These are phyloP conservation scores for Fusarium fujikuroi DNA, from an alignment of 2,329 filamentous ascomycete species.

Conservation along the genomic window DNA sequence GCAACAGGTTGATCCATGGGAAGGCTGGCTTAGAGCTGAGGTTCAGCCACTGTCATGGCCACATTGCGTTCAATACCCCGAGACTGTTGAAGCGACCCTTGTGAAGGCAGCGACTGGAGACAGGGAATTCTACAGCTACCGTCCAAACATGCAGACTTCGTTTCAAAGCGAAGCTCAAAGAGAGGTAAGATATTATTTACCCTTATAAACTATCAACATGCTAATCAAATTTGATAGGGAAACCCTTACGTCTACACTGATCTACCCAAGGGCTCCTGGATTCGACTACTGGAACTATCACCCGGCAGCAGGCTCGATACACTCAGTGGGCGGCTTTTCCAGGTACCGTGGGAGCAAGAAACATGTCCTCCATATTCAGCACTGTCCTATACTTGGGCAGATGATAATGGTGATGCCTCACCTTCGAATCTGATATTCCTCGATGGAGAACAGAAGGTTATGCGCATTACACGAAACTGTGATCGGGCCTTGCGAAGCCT, in stretches of 20 bases:
- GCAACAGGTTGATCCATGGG: rapidly evolving
- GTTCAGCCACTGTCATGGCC: rapidly evolving
- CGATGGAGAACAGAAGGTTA: rapidly evolving
- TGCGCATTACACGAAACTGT: neutral
- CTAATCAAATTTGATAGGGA: rapidly evolving
- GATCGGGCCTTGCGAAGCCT: rapidly evolving
- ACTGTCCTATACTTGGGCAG: neutral
- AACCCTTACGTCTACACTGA: neutral
- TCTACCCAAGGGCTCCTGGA: rapidly evolving
- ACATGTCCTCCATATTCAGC: rapidly evolving
- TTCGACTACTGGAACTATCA: neutral
- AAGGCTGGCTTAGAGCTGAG: rapidly evolving
- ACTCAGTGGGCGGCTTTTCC: neutral
- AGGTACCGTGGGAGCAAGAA: neutral
- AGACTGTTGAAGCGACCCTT: rapidly evolving
- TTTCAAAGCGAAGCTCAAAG: rapidly evolving
- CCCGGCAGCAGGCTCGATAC: rapidly evolving
- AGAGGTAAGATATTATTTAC: rapidly evolving
- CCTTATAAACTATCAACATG: rapidly evolving
- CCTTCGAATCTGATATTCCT: neutral
- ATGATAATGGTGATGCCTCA: rapidly evolving
- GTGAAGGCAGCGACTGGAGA: rapidly evolving
- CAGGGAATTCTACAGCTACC: rapidly evolving
- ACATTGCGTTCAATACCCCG: neutral
- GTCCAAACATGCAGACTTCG: neutral